Evolutionary conservation across 2,329 filamentous ascomycete genomes (phyloP), one percentile per base, ranked within the genome.

Genomic region (Penicillium griseofulvum): DNA sequence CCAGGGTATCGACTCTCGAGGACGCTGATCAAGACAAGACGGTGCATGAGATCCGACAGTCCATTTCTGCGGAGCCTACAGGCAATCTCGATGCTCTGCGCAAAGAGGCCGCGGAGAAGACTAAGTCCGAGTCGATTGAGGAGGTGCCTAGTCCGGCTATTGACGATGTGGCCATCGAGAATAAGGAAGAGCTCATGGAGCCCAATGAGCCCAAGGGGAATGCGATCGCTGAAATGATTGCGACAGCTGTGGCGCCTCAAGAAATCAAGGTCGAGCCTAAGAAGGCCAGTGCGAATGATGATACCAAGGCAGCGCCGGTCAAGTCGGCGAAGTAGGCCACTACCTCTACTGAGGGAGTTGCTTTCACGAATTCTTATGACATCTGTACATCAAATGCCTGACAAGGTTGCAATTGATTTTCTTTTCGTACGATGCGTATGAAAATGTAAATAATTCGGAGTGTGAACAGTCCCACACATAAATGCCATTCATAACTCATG

Each of bases 11-110:
- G 24, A 67, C 66, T 4, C 67, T 68, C 0, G 69, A 69, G 16
- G 60, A 66, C 16, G 69, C 66, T 36, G 74, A 74, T 52, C 66
- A 68, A 29, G 68, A 71, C n/a, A 65, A 71, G 52, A 63, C 71
- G 6, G 67, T 68, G 17, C 63, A 67, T 39, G 73, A 76, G 53
- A 64, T 76, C 37, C 68, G 74, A 11, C 67, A 70, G 42, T 75
- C 74, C 5, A 68, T 76, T 34, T 70, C 71, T 4, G 66, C 65
- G 3, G 60, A 58, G 12, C 51, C 56, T 12, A 58, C 61, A 22
- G 65, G 60, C 14, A 63, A 67, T 26, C 52, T 69, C 19, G 66
- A 68, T 19, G 62, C 67, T 36, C 51, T 74, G 56, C 65, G 68
- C 34, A 65, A 68, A 48, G 63, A 71, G 48, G 65, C 63, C 22